A percentile compares a stretch with the other conserved stretches of the same genome.
These are phyloP conservation scores for Spinellus fusiger DNA, from an alignment of 192 early-diverging fungal genomes.

Conservation along the genomic window DNA sequence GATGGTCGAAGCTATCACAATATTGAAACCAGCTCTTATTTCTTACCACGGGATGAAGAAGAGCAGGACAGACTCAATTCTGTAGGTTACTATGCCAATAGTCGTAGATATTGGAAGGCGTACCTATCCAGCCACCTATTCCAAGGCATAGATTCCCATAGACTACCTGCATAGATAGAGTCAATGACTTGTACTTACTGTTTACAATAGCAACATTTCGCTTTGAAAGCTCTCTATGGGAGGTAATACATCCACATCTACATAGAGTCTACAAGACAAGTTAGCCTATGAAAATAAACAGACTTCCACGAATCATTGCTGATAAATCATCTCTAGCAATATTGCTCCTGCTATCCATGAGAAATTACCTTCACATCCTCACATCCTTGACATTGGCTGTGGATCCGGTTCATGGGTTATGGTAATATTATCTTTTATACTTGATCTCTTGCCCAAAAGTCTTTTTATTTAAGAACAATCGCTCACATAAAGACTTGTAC, in stretches of 20 bases:
- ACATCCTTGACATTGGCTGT: constrained; percentile 35
- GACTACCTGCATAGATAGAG: neutral
- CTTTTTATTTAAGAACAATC: neutral
- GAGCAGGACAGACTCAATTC: constrained; percentile 22
- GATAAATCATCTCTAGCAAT: constrained; percentile 1
- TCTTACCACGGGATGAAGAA: constrained; percentile 23
- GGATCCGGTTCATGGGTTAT: constrained; percentile 34
- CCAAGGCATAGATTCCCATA: neutral
- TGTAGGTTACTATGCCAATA: neutral
- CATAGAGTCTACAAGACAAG: neutral
- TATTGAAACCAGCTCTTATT: constrained; percentile 17
- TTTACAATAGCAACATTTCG: constrained; percentile 13
- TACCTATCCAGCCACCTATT: neutral
- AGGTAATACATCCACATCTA: neutral
- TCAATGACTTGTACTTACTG: no score
- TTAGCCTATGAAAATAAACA: neutral
- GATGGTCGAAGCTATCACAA: constrained; percentile 23
- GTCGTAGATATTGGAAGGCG: neutral
- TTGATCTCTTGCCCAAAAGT: neutral
- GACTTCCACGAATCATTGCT: neutral
- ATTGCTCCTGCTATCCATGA: neutral
- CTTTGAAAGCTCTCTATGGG: constrained; percentile 9
- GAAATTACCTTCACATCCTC: neutral
- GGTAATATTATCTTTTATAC: constrained; percentile 6
- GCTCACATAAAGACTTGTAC: neutral